Base-by-base conservation (phyloP, 139 green algal species). In the Medakamo hakoo region DNA sequence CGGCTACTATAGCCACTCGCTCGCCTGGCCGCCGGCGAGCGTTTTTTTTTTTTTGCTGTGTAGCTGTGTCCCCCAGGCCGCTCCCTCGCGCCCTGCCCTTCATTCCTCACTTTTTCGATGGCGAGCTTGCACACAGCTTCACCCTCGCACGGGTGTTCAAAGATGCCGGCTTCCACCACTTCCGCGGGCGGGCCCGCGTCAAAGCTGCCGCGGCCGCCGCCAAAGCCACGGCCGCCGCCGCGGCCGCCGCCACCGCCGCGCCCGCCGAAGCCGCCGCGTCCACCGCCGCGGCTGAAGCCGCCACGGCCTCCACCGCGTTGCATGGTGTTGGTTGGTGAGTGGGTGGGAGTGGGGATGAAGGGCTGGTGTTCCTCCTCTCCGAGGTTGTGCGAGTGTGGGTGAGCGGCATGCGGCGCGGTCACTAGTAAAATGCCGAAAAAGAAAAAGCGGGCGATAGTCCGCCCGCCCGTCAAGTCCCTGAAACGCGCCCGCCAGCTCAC, bases 41-140 rank as follows among this genome's bases (percentile, higher is more conserved):
- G n/a, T n/a, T n/a, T n/a, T n/a, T n/a, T n/a, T n/a, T n/a, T n/a
- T n/a, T n/a, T n/a, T n/a, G n/a, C n/a, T n/a, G n/a, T n/a, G n/a
- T n/a, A n/a, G n/a, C n/a, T n/a, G n/a, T n/a, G n/a, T n/a, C n/a
- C n/a, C 40, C 9, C 40, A 52, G 9, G 9, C 40, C 40, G 9
- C 40, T 52, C 40, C 40, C 40, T 52, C 40, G 9, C n/a, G n/a
- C n/a, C 40, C 40, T 52, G 9, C 40, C 40, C 16, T 16, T 52
- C 40, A 9, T 52, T 16, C 40, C 40, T 52, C 40, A 52, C 40
- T 16, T 52, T 52, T 9, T 52, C 40, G 9, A 52, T 9, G 9
- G 85, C 95, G 22, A 99, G 74, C 73, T 97, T 97, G 75, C 78
- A 88, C 18, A 99, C 89, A 5, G 86, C 85, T 68, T 99, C 93